These are phyloP conservation scores for Carnegiea gigantea DNA, from an alignment of 179 eudicot genomes.

Conservation along the genomic window DNA sequence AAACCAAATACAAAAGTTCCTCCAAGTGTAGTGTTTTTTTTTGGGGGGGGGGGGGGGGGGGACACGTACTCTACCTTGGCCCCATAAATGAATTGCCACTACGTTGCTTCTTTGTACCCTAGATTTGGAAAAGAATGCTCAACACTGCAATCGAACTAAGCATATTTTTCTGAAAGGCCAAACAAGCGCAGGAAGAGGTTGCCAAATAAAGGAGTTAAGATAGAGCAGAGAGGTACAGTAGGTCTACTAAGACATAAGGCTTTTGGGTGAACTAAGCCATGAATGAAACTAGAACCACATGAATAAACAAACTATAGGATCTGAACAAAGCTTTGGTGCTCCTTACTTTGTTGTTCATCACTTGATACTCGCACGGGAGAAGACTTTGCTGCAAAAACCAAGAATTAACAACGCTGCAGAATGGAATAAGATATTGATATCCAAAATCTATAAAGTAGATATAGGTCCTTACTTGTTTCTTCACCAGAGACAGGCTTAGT, in stretches of 20 bases:
- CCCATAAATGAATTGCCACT: too few relatives aligned
- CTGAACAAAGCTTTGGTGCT: background rate
- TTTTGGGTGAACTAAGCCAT: background rate
- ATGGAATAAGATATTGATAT: background rate
- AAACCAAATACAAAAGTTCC: too few relatives aligned
- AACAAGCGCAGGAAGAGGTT: background rate
- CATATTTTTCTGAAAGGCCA: background rate
- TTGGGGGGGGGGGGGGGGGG: too few relatives aligned
- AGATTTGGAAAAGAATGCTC: background rate
- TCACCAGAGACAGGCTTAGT: slow-evolving; percentile 42
- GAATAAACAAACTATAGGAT: background rate
- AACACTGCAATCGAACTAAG: background rate
- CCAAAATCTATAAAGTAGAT: background rate
- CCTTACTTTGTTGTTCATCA: slow-evolving; percentile 24
- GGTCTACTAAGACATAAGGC: background rate
- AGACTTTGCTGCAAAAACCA: slow-evolving; percentile 15
- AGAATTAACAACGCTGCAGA: background rate
- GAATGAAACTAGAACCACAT: background rate
- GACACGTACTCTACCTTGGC: too few relatives aligned
- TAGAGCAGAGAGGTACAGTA: background rate
- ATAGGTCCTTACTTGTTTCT: slow-evolving; percentile 36
- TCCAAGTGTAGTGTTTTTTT: too few relatives aligned
- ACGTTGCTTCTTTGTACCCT: too few relatives aligned
- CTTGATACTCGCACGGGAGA: slow-evolving; percentile 16
- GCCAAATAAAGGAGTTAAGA: background rate